Evolutionary conservation across 495 filamentous ascomycete genomes (phyloP), one percentile per base, ranked within the genome.

Genomic region (Hypomontagnella monticulosa): DNA sequence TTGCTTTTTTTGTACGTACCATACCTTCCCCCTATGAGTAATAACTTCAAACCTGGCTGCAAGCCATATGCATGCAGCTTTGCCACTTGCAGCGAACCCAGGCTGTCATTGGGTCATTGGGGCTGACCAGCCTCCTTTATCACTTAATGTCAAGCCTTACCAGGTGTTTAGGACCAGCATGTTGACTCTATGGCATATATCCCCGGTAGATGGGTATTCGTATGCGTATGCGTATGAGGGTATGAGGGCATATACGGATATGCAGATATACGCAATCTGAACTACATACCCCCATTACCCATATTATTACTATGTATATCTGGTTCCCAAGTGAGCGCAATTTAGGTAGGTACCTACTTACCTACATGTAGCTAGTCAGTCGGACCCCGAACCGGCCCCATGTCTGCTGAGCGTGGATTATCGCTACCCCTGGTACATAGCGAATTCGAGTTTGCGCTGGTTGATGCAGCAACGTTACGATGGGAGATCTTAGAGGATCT

Each of bases 401-500:
- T 62, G 51, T 47, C 12, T 30, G 30, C 48, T 63, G 32, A 48
- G 56, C 14, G 16, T 52, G 30, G 19, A 61, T 47, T 57, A 57
- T 64, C 46, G 43, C 37, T 61, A 52, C 44, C 66, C 66, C 60
- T 63, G 55, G 38, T 32, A 49, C 56, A 57, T 40, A 52, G 19
- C 20, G 16, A 60, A n/a, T 58, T 56, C 49, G 16, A 54, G 30
- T 57, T 51, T 57, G 60, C 51, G 60, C 44, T 64, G 42, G 56
- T 33, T 41, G 55, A 61, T 60, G 55, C 56, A 59, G 66, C 66
- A 69, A 69, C 66, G 66, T 69, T 69, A 63, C 66, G 66, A 36
- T 53, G 38, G 8, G 49, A 69, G 66, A 69, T 64, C 66, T 69
- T 19, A 61, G 51, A 53, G 66, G 50, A 69, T 63, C 66, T 64